Evolutionary conservation across 2,329 filamentous ascomycete species (phyloP), one percentile per base, ranked within the genome.

Genomic region (Stachybotrys chartarum): DNA sequence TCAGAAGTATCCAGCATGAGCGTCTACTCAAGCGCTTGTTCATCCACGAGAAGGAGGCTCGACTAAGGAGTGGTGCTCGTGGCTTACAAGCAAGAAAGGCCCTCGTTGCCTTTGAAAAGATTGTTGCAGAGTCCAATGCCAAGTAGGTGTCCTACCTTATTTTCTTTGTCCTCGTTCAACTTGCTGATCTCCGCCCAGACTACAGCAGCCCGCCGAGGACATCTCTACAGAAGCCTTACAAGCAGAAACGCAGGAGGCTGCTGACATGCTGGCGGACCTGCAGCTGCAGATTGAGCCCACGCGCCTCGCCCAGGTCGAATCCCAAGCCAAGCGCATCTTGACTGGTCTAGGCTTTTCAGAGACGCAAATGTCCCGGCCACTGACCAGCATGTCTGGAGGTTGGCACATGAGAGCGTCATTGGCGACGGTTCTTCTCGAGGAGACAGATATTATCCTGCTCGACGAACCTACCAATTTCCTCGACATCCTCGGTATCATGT

Each of bases 391-490:
- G 2, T 94, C 90, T 0, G 90, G 91, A 7, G 91, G 87, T 2
- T 90, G 87, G 87, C 81, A 78, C 57, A 90, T 89, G 83, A 81
- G 87, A 10, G 83, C 82, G 31, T 76, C 84, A 56, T 76, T 90
- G 1, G 86, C 86, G 3, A 75, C 76, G 3, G 82, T 84, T 0
- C 76, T 95, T 5, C 80, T 90, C 1, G 86, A 91, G 58, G 82
- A 86, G 7, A 82, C 85, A 0, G 90, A 95, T 60, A 83, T 95
- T 3, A 76, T 95, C 56, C 85, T 95, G 52, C 81, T 95, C 2
- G 90, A 95, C 67, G 90, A 95, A 66, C 91, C 91, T 0, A 95
- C 90, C 39, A 95, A 95, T 65, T 95, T 90, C 66, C 79, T 95
- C 1, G 90, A 95, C 64, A 75, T 95, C 1, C 78, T 91, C 0